Conservation (phyloP, 495 filamentous ascomycete species). For the Pyrenula aspistea region DNA sequence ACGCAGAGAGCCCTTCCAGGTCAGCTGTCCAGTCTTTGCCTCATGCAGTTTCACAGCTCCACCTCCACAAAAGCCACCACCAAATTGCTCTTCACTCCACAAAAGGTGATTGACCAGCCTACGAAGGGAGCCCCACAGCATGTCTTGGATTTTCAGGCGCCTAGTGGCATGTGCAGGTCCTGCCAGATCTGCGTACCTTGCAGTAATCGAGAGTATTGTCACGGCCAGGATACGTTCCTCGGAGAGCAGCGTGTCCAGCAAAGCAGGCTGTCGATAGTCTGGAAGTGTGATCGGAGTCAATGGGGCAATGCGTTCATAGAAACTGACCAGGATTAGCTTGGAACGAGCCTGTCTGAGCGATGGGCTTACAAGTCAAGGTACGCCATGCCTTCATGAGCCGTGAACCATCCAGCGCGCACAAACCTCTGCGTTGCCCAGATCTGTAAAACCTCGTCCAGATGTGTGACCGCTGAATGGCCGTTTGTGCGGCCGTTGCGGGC, state of each 20-base stretch:
- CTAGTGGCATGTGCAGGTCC: conserved; percentile 75
- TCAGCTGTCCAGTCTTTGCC: conserved; percentile 10
- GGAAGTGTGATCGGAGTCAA: conserved; percentile 85
- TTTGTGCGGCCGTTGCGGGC: conserved; percentile 4
- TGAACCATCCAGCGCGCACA: conserved; percentile 93
- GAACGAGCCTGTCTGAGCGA: not conserved
- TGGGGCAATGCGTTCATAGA: conserved; percentile 79
- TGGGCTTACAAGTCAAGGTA: conserved; percentile 77
- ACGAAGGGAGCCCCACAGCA: conserved; percentile 88
- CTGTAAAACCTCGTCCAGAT: conserved; percentile 51
- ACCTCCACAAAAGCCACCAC: conserved; percentile 72
- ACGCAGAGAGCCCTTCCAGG: conserved; percentile 65
- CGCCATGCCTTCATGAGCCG: conserved; percentile 77
- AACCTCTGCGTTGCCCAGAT: conserved; percentile 87
- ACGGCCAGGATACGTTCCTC: conserved; percentile 88
- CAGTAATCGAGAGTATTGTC: conserved; percentile 81
- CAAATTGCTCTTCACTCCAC: conserved; percentile 92
- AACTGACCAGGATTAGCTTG: conserved; percentile 35
- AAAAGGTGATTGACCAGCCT: conserved; percentile 90
- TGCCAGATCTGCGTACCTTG: conserved; percentile 66
- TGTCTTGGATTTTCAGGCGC: conserved; percentile 84
- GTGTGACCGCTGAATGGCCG: conserved; percentile 18
- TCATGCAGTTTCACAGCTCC: conserved; percentile 26
- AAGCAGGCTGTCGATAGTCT: conserved; percentile 61
- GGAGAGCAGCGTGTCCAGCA: conserved; percentile 64